Percentiles rank a stretch among this genome's conserved stretches.
phyloP scores from a whole-genome alignment of 768 basidiomycete genomes.

The Suillus cothurnatus region DNA sequence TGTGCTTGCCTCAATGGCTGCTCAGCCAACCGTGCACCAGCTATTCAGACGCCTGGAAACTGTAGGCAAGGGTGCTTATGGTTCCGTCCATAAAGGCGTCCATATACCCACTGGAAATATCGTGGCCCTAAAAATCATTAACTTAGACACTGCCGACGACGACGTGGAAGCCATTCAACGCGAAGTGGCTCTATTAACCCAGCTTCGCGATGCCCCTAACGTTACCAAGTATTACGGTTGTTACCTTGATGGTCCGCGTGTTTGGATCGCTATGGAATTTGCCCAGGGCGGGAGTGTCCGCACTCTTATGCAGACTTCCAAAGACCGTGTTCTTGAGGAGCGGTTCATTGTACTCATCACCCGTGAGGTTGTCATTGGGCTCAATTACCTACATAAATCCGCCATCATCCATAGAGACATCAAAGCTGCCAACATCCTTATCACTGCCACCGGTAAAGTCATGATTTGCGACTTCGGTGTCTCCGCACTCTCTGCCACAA shows the following conservation, averaged over 20 bases:
- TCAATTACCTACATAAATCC: slow-evolving; percentile 90
- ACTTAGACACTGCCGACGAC: slow-evolving; percentile 95
- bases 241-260: slow-evolving; percentile 90
- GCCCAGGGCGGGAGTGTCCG: slow-evolving; percentile 94
- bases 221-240: slow-evolving; percentile 97
- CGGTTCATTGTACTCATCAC: slow-evolving; percentile 85
- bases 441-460: slow-evolving; percentile 86
- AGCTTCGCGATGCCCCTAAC: slow-evolving; percentile 87
- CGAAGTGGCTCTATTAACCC: slow-evolving; percentile 90
- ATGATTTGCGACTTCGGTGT: slow-evolving; percentile 99
- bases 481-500: slow-evolving; percentile 84
- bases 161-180: slow-evolving; percentile 96
- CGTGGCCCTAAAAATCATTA: slow-evolving; percentile 98
- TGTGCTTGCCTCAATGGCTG: slow-evolving; percentile 30
- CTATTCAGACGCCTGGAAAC: slow-evolving; percentile 86
- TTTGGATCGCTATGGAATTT: slow-evolving; percentile 99
- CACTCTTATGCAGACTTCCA: slow-evolving; percentile 88
- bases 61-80: slow-evolving; percentile 95
- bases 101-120: slow-evolving; percentile 84
- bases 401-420: slow-evolving; percentile 97
- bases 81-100: slow-evolving; percentile 90
- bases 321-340: slow-evolving; percentile 80
- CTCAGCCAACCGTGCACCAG: slow-evolving; percentile 68
- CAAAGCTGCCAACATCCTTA: slow-evolving; percentile 95
- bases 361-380: slow-evolving; percentile 84